Base-by-base conservation (phyloP, 768 basidiomycete genomes). In the Epithele typhae region DNA sequence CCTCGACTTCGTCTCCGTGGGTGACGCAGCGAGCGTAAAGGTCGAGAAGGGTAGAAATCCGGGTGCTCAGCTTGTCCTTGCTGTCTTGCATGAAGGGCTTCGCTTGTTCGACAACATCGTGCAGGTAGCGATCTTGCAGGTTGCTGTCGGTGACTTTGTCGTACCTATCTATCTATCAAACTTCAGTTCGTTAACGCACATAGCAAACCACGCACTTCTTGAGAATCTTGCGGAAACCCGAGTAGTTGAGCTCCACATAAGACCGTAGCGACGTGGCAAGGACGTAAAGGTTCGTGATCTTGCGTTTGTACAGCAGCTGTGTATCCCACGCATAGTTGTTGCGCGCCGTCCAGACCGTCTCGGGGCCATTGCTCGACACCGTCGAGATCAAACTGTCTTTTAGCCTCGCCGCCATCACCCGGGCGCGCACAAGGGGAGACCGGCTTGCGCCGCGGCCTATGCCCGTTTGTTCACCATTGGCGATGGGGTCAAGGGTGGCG, bases 201-300 rank as follows among this genome's bases (percentile, higher is more conserved):
- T n/a, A n/a, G n/a, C n/a, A n/a, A n/a, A 18, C 19, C 18, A 64
- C 81, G 47, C 61, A 92, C 87, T 97, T 97, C 69, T 97, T 97
- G 60, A 94, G 63, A 30, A 95, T 93, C 73, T 97, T 97, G 56
- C 91, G 79, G 68, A 97, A 92, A 1, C 93, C 95, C 0, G 91
- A 87, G 62, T 90, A 78, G 64, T 98, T 98, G 47, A 96, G 70
- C 58, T 97, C 92, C 46, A 92, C 81, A 54, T 92, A 99, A 5
- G 91, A 87, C 62, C 76, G 79, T 46, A 98, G 74, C 23, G 83
- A 81, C 12, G 82, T 83, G 37, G 84, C 74, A 5, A 81, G 74
- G 36, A 92, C 79, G 63, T 88, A 96, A 10, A 92, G 74, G 38
- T 74, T 81, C 0, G 91, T 88, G 43, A 98, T 90, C 52, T 85